phyloP scores from a whole-genome alignment of 139 green algal genomes.

The Coccomyxa sp. region DNA sequence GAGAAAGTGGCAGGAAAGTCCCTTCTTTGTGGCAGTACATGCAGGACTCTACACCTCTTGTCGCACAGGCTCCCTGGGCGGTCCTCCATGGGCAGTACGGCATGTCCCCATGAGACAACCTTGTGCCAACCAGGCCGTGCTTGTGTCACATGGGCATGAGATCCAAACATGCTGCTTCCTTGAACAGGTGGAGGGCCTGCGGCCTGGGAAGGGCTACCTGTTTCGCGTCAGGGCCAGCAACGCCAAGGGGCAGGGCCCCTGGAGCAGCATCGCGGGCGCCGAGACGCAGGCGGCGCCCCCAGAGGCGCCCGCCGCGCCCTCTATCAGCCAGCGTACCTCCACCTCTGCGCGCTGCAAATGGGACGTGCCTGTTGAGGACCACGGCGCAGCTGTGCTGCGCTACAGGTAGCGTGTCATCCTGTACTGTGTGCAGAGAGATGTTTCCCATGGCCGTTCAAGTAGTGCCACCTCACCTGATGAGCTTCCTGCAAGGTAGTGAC shows the following conservation, averaged over 20 bases:
- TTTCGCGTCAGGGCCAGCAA: slow-evolving; percentile 50
- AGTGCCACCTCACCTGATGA: no score
- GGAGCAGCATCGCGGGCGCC: slow-evolving; percentile 10
- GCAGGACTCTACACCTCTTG: no score
- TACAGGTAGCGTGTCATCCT: no score
- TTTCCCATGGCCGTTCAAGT: no score
- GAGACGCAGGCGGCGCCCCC: slow-evolving; percentile 44
- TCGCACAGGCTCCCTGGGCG: neutral
- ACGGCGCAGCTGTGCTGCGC: slow-evolving; percentile 34
- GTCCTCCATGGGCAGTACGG: neutral
- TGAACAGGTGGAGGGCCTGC: slow-evolving; percentile 40
- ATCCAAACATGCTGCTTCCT: slow-evolving; percentile 26
- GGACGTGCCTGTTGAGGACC: slow-evolving; percentile 37
- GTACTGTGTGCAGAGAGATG: neutral
- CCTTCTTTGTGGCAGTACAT: no score
- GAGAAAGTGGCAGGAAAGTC: neutral
- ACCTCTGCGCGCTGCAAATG: slow-evolving; percentile 35
- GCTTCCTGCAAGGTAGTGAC: no score
- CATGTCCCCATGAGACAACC: neutral
- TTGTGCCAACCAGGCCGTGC: neutral
- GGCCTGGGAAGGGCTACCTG: slow-evolving; percentile 44
- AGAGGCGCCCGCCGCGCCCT: slow-evolving; percentile 20
- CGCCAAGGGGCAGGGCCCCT: slow-evolving; percentile 34
- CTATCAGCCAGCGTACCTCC: slow-evolving; percentile 17
- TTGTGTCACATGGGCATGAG: slow-evolving; percentile 28